Conservation (phyloP, 768 basidiomycete species). For the Psilocybe tampanensis region DNA sequence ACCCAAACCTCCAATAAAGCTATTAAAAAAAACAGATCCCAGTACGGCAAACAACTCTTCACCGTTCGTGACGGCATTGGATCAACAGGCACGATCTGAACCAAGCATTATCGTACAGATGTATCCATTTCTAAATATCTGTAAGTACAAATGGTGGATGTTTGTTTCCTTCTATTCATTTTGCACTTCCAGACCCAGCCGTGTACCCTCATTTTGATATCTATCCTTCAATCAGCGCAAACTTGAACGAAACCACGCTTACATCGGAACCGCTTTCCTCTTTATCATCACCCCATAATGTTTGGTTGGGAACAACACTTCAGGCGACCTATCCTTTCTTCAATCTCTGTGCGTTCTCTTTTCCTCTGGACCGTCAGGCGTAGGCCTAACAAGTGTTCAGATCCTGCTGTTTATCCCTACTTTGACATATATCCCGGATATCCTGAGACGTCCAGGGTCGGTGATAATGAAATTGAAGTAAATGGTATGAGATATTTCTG, state of each 20-base stretch:
- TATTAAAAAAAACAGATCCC: neutral
- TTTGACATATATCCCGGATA: conserved; percentile 29
- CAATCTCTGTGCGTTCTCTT: conserved; percentile 28
- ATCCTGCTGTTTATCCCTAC: conserved; percentile 39
- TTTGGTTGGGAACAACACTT: neutral
- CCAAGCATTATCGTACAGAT: conserved; percentile 1
- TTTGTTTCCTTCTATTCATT: neutral
- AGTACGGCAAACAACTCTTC: neutral
- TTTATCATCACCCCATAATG: neutral
- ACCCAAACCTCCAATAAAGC: neutral
- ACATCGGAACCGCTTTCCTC: no score
- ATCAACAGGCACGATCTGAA: neutral
- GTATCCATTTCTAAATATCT: conserved; percentile 16
- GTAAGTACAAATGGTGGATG: neutral
- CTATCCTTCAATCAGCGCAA: neutral
- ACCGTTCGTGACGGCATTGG: no score
- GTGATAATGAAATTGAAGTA: conserved; percentile 29
- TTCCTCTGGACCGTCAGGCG: neutral
- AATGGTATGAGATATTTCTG: neutral
- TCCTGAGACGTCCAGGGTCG: no score
- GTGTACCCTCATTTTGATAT: conserved; percentile 11
- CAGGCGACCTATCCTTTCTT: conserved; percentile 29
- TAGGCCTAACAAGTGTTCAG: conserved; percentile 14
- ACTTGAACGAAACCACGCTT: no score
- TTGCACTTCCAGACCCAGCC: neutral